Evolutionary conservation across 257 asterid species (phyloP).

Genomic region (Striga asiatica): DNA sequence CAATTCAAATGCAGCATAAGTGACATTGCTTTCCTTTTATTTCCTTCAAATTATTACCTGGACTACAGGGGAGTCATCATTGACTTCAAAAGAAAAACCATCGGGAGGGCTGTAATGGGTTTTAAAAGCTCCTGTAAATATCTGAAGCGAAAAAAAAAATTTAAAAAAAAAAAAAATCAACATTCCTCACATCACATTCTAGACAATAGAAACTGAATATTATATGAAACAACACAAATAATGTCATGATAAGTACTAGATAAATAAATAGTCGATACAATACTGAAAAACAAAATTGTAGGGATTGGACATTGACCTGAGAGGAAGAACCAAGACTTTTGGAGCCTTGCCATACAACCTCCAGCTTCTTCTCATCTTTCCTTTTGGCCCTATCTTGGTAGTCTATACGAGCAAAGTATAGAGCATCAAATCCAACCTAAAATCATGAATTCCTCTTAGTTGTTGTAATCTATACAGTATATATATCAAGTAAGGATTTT

Average conservation of each 20-base stretch:
- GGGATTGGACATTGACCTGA: constrained; percentile 40
- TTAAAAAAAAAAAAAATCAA: not conserved
- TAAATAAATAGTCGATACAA: not conserved
- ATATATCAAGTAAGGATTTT: not conserved
- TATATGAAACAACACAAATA: too few species aligned
- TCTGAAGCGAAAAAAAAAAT: constrained; percentile 28
- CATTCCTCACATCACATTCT: not conserved
- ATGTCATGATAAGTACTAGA: too few species aligned
- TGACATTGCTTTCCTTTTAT: not conserved
- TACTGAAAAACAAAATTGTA: not conserved
- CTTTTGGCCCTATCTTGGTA: constrained; percentile 93
- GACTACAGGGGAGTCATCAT: constrained; percentile 67
- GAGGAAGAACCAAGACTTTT: constrained; percentile 72
- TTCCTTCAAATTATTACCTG: constrained; percentile 42
- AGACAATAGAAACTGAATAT: not conserved
- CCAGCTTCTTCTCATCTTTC: constrained; percentile 68
- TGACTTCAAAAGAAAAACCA: constrained; percentile 74
- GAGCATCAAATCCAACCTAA: constrained; percentile 96
- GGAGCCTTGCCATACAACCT: constrained; percentile 90
- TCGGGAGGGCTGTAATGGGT: constrained; percentile 77
- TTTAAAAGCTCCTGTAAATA: constrained; percentile 89
- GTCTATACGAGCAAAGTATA: constrained; percentile 90
- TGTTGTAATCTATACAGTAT: not conserved
- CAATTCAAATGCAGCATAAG: not conserved
- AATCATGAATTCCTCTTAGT: not conserved